A percentile compares a stretch with the other conserved stretches of the same genome.
These are phyloP conservation scores for Pseudoscleropodium purum DNA, from an alignment of 225 moss, liverwort and hornwort species.

Conservation along the genomic window DNA sequence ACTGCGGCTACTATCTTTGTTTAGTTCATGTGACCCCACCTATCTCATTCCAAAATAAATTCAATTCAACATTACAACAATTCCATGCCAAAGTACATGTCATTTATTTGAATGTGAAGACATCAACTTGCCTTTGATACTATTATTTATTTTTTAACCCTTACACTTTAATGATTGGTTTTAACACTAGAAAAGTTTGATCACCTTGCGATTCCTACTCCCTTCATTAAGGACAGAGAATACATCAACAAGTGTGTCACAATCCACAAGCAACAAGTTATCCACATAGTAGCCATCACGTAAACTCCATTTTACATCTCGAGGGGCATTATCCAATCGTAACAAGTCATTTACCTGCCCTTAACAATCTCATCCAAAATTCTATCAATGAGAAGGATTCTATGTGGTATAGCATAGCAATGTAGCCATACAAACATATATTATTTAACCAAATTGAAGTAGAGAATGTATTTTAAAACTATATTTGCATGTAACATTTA, in stretches of 20 bases:
- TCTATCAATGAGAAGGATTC: neutral
- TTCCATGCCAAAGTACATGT: neutral
- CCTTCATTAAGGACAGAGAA: constrained; percentile 84
- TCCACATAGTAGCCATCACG: constrained; percentile 91
- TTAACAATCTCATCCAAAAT: constrained; percentile 12
- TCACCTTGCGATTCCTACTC: constrained; percentile 74
- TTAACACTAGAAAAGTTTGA: neutral
- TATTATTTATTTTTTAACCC: neutral
- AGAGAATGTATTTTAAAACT: neutral
- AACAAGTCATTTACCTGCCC: constrained; percentile 88
- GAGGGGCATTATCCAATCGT: constrained; percentile 65
- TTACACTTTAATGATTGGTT: neutral
- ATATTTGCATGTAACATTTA: neutral
- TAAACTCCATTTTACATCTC: constrained; percentile 90
- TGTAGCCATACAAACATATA: neutral
- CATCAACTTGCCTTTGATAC: neutral
- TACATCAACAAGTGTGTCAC: constrained; percentile 78
- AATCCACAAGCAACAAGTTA: constrained; percentile 75
- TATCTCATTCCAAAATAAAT: neutral
- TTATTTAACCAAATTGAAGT: neutral
- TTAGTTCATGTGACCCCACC: constrained; percentile 94
- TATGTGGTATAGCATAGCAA: fast-evolving
- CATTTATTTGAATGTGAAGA: neutral
- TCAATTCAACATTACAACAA: neutral
- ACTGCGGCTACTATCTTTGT: constrained; percentile 93